These are phyloP conservation scores for Arthromyces matolae DNA, from an alignment of 768 basidiomycete species.

Conservation along the genomic window DNA sequence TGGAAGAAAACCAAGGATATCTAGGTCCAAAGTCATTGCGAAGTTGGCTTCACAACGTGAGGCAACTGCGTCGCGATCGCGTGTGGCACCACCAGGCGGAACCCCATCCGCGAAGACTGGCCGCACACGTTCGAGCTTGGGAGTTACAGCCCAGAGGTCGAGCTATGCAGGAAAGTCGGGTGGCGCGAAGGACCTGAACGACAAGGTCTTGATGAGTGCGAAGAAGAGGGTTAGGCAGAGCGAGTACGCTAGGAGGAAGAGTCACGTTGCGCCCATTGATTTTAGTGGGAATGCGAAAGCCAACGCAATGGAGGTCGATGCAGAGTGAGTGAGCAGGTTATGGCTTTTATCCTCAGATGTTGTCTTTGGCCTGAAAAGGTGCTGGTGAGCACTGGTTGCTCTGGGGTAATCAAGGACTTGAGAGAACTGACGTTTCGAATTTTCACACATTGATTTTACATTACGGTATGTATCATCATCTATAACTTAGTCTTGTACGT, in stretches of 20 bases:
- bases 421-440: too few relatives aligned
- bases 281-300: not conserved
- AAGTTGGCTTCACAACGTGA: conserved; percentile 70
- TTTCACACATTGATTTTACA: too few relatives aligned
- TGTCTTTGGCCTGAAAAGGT: too few relatives aligned
- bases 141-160: conserved; percentile 37
- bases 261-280: conserved; percentile 27
- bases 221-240: conserved; percentile 76
- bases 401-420: too few relatives aligned
- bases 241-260: conserved; percentile 62
- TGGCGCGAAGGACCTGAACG: conserved; percentile 28
- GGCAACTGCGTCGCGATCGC: conserved; percentile 23
- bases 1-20: conserved; percentile 71
- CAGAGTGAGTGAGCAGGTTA: conserved; percentile 2
- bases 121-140: conserved; percentile 50
- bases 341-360: too few relatives aligned
- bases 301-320: conserved; percentile 13
- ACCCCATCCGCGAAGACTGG: conserved; percentile 23
- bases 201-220: conserved; percentile 51
- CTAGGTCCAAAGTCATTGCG: conserved; percentile 77
- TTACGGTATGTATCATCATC: too few relatives aligned
- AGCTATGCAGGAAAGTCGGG: conserved; percentile 34
- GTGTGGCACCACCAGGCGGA: conserved; percentile 4
- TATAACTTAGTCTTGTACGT: too few relatives aligned
- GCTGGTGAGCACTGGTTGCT: conserved; percentile 6